Conservation (phyloP, 768 basidiomycete genomes). For the Mycena galopus region DNA sequence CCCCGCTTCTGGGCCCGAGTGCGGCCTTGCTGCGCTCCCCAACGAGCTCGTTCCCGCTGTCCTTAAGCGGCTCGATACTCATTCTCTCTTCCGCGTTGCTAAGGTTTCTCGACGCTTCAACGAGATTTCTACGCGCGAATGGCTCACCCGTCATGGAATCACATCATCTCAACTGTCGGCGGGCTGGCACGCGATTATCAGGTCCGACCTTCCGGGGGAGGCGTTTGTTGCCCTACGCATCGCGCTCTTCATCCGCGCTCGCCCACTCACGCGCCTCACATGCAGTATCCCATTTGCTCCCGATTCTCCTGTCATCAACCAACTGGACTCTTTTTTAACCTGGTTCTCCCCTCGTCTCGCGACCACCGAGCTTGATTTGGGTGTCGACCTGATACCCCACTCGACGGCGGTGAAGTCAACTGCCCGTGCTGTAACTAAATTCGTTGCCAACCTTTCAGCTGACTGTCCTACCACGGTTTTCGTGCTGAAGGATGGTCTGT, state of each 20-base stretch:
- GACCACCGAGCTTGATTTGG: constrained; percentile 6
- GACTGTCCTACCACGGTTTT: constrained; percentile 15
- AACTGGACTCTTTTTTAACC: constrained; percentile 1
- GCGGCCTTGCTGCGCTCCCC: constrained; percentile 17
- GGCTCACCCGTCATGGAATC: constrained; percentile 17
- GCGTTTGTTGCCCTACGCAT: constrained; percentile 11
- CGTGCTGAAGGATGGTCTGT: constrained; percentile 21
- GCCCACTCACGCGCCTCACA: neutral
- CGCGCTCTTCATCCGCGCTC: constrained; percentile 11
- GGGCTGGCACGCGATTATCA: neutral
- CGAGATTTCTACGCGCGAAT: constrained; percentile 18
- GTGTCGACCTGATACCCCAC: constrained; percentile 9
- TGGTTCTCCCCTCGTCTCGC: constrained; percentile 8
- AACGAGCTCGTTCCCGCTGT: constrained; percentile 23
- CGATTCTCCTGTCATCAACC: neutral
- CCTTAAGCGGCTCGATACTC: constrained; percentile 15
- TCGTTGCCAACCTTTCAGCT: neutral
- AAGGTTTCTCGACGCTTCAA: constrained; percentile 27
- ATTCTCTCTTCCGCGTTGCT: constrained; percentile 16
- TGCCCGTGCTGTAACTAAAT: neutral
- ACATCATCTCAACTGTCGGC: neutral
- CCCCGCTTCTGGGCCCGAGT: neutral
- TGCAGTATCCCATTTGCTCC: neutral
- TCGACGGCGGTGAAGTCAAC: neutral
- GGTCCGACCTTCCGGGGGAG: neutral